Base-by-base conservation (phyloP, 352 stramenopile species). In the Thalassiosira exigua region DNA sequence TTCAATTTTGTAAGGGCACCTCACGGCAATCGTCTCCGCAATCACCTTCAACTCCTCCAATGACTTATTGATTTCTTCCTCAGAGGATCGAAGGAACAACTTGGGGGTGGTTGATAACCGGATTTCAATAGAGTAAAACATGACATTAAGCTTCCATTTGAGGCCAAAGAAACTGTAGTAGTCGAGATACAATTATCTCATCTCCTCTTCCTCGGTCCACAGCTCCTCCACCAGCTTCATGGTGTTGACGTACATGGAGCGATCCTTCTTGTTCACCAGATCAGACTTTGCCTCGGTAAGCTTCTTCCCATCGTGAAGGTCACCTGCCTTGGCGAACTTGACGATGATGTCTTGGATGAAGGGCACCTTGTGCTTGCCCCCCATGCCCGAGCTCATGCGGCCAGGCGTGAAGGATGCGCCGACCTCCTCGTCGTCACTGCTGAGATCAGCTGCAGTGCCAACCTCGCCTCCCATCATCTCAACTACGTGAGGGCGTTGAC, bases 151-250 rank as follows among this genome's bases (percentile, higher is more conserved):
- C n/a, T n/a, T n/a, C n/a, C n/a, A n/a, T n/a, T n/a, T n/a, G n/a
- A n/a, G n/a, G n/a, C n/a, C n/a, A n/a, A n/a, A n/a, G n/a, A n/a
- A n/a, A n/a, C n/a, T n/a, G n/a, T n/a, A n/a, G n/a, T n/a, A n/a
- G n/a, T n/a, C n/a, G n/a, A n/a, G n/a, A n/a, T n/a, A n/a, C n/a
- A n/a, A n/a, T n/a, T n/a, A n/a, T n/a, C n/a, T n/a, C n/a, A n/a
- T n/a, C n/a, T n/a, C 69, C 36, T 78, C 69, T 44, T 79, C 69
- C 24, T 79, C 69, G 1, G 69, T 79, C 69, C 69, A 79, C 19
- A 79, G 30, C 41, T 79, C 69, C 51, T 71, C 59, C 0, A 79
- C 69, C 19, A 79, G 32, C 21, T 58, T 39, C 69, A 79, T 79
- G 0, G 69, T 42, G 51, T 71, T 67, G 3, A 79, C 59, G 48